Evolutionary conservation across 371 early-diverging fungal genomes (phyloP).

Genomic region (Haplosporangium sp.): DNA sequence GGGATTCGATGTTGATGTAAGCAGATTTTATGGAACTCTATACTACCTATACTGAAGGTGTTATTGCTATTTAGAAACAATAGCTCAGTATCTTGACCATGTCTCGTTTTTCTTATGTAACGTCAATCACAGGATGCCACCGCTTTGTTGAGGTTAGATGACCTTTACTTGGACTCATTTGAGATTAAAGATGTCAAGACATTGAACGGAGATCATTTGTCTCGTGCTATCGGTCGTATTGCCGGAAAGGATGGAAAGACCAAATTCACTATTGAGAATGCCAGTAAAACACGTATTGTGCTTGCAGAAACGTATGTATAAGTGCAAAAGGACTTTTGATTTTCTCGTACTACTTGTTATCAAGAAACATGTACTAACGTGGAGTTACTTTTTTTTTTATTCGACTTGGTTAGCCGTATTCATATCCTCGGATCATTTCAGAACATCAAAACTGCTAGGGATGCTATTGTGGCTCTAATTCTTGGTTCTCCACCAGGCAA

Average conservation of each 20-base stretch:
- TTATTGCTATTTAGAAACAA: background rate
- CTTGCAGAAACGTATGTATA: constrained; percentile 91
- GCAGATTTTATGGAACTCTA: constrained; percentile 16
- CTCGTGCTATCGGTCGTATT: constrained; percentile 99
- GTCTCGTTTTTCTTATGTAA: background rate
- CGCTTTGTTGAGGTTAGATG: constrained; percentile 95
- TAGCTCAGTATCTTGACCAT: background rate
- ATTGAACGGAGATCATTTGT: constrained; percentile 94
- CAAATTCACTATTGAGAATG: constrained; percentile 97
- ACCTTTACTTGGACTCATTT: constrained; percentile 96
- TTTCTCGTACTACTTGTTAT: background rate
- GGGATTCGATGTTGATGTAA: constrained; percentile 91
- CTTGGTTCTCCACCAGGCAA: constrained; percentile 99
- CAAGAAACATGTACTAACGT: too few species aligned
- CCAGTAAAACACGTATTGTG: constrained; percentile 96
- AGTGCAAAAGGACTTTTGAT: background rate
- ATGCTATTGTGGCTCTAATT: constrained; percentile 96
- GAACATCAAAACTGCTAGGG: constrained; percentile 97
- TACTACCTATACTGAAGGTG: too few species aligned
- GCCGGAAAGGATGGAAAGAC: constrained; percentile 99
- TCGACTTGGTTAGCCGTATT: constrained; percentile 73
- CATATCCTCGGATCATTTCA: constrained; percentile 97
- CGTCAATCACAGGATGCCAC: constrained; percentile 78
- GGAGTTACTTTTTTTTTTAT: background rate
- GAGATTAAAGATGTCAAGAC: constrained; percentile 99